phyloP scores from a whole-genome alignment of 2,329 filamentous ascomycete species.

The Ophiostoma pallidulum region DNA sequence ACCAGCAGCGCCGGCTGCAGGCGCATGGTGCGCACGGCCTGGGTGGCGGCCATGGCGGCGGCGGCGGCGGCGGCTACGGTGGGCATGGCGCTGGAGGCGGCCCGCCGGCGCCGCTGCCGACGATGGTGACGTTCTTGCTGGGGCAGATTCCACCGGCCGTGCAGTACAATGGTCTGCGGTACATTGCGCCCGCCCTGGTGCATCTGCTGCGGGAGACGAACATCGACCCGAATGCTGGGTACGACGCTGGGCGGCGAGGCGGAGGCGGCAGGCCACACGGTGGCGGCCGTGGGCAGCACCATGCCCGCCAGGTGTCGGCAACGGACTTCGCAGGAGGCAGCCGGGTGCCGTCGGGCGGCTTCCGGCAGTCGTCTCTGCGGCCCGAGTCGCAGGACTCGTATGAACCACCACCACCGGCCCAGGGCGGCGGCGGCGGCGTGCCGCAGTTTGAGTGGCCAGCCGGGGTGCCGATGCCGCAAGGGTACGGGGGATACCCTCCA shows the following conservation, averaged over 20 bases:
- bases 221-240: conserved; percentile 44
- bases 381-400: conserved; percentile 37
- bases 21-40: conserved; percentile 30
- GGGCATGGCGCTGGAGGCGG: conserved; percentile 18
- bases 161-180: conserved; percentile 60
- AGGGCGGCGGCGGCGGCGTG: conserved; percentile 18
- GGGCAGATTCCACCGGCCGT: conserved; percentile 66
- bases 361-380: conserved; percentile 43
- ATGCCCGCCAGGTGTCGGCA: conserved; percentile 34
- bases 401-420: conserved; percentile 29
- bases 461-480: background rate
- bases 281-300: conserved; percentile 13
- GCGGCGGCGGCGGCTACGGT: conserved; percentile 26
- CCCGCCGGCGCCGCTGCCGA: conserved; percentile 59
- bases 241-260: conserved; percentile 31
- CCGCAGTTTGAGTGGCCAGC: conserved; percentile 3
- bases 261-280: conserved; percentile 10
- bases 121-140: conserved; percentile 55
- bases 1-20: conserved; percentile 61
- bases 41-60: conserved; percentile 6
- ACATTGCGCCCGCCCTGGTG: conserved; percentile 63
- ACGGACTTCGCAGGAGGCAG: conserved; percentile 24
- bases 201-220: conserved; percentile 59
- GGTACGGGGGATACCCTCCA: background rate
- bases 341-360: conserved; percentile 31